These are phyloP conservation scores for Malassezia sympodialis DNA, from an alignment of 1,284 basidiomycete species.

Conservation along the genomic window DNA sequence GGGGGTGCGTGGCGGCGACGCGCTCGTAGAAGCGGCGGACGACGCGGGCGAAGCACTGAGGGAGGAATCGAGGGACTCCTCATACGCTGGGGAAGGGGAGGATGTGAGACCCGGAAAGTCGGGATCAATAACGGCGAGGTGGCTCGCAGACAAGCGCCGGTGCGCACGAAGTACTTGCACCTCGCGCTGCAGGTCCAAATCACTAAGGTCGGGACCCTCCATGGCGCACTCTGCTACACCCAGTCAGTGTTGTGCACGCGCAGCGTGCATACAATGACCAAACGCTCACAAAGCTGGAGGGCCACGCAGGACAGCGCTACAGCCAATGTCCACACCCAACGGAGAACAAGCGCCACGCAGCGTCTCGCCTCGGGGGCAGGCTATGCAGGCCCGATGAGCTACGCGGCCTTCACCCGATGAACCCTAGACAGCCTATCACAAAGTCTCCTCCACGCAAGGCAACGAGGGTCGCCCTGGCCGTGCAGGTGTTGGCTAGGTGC, in stretches of 20 bases:
- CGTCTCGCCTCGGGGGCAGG: neutral
- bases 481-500: neutral
- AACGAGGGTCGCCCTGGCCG: neutral
- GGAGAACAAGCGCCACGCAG: neutral
- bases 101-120: slow-evolving; percentile 32
- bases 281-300: neutral
- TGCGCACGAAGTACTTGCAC: slow-evolving; percentile 44
- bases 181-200: slow-evolving; percentile 38
- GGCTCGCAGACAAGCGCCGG: slow-evolving; percentile 35
- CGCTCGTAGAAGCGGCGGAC: neutral
- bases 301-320: neutral
- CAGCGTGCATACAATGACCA: neutral
- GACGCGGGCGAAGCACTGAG: neutral
- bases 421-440: neutral
- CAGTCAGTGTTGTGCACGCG: neutral
- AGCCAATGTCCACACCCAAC: neutral
- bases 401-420: neutral
- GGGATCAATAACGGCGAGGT: slow-evolving; percentile 39
- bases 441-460: neutral
- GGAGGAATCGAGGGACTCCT: neutral
- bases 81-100: slow-evolving; percentile 10
- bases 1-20: slow-evolving; percentile 5
- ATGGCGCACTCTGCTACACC: slow-evolving; percentile 3
- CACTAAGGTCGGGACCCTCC: slow-evolving; percentile 3
- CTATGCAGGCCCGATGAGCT: neutral